phyloP scores from a whole-genome alignment of 2,329 filamentous ascomycete genomes.

The Aspergillus ibericus region DNA sequence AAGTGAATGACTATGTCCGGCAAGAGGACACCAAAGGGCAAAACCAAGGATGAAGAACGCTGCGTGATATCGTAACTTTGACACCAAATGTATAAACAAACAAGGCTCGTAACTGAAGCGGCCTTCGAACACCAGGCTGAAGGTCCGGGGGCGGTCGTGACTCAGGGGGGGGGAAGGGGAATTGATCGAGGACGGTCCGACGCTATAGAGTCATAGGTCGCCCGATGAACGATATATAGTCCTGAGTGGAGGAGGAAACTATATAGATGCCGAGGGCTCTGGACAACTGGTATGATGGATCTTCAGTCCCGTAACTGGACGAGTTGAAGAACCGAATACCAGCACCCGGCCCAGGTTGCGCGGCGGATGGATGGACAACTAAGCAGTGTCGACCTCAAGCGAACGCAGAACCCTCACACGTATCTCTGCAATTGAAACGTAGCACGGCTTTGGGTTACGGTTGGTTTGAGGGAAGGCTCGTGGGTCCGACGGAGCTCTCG shows the following conservation, averaged over 20 bases:
- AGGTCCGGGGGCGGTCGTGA: conserved; percentile 31
- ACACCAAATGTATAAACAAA: conserved; percentile 31
- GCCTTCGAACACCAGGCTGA: conserved; percentile 41
- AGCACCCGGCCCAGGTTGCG: conserved; percentile 25
- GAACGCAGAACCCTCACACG: conserved; percentile 15
- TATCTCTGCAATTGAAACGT: conserved; percentile 17
- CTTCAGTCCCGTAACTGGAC: conserved; percentile 19
- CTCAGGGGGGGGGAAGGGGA: conserved; percentile 26
- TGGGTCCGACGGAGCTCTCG: conserved; percentile 19
- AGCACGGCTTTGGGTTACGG: conserved; percentile 11
- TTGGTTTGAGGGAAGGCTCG: conserved; percentile 8
- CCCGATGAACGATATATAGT: conserved; percentile 6
- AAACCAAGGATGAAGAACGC: conserved; percentile 27
- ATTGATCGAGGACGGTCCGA: conserved; percentile 7
- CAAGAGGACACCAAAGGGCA: conserved; percentile 12
- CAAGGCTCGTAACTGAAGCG: conserved; percentile 23
- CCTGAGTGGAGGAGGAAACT: conserved; percentile 11
- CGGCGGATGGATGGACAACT: conserved; percentile 17
- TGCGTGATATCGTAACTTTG: conserved; percentile 43
- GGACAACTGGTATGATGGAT: conserved; percentile 25
- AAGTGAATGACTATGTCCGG: conserved; percentile 22
- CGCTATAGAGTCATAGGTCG: conserved; percentile 32
- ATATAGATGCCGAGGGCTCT: conserved; percentile 24
- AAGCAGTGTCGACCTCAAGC: conserved; percentile 15
- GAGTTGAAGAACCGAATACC: conserved; percentile 26